Percentiles rank a stretch among this genome's conserved stretches.
Evolutionary conservation across 2,329 filamentous ascomycete species (phyloP).

Genomic region (Nemania sp.): DNA sequence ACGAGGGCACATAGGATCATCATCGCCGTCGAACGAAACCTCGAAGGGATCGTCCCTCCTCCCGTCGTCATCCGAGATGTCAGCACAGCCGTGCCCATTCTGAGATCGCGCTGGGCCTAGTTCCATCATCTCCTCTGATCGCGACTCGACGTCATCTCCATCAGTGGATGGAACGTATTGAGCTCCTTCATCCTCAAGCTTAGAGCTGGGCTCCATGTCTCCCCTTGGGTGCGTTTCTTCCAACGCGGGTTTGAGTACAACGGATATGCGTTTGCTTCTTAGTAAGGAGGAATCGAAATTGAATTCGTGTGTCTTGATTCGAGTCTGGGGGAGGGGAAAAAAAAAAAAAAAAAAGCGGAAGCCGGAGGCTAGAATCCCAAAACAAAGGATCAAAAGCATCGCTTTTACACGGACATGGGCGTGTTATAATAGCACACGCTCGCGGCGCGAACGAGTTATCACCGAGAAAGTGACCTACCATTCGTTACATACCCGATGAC

Average conservation of each 20-base stretch:
- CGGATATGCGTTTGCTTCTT: not conserved
- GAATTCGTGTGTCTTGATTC: not conserved
- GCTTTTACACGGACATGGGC: no score
- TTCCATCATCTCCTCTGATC: slow-evolving; percentile 6
- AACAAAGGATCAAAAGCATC: not conserved
- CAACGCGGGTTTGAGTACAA: not conserved
- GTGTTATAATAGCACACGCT: not conserved
- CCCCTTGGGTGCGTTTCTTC: not conserved
- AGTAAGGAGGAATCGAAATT: not conserved
- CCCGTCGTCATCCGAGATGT: slow-evolving; percentile 28
- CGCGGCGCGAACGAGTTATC: slow-evolving; percentile 8
- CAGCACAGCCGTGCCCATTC: slow-evolving; percentile 34
- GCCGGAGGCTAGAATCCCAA: not conserved
- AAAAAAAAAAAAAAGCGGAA: no score
- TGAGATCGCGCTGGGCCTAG: slow-evolving; percentile 30
- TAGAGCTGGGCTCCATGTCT: slow-evolving; percentile 7
- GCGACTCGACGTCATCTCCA: slow-evolving; percentile 6
- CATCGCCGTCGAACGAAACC: slow-evolving; percentile 75
- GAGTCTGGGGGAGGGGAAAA: no score
- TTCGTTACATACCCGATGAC: slow-evolving; percentile 14
- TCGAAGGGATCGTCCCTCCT: slow-evolving; percentile 59
- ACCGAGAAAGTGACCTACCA: not conserved
- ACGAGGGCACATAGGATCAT: slow-evolving; percentile 75
- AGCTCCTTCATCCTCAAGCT: slow-evolving; percentile 8
- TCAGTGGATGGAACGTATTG: not conserved